Base-by-base conservation (phyloP, 2,329 filamentous ascomycete genomes). In the Aspergillus ibericus region DNA sequence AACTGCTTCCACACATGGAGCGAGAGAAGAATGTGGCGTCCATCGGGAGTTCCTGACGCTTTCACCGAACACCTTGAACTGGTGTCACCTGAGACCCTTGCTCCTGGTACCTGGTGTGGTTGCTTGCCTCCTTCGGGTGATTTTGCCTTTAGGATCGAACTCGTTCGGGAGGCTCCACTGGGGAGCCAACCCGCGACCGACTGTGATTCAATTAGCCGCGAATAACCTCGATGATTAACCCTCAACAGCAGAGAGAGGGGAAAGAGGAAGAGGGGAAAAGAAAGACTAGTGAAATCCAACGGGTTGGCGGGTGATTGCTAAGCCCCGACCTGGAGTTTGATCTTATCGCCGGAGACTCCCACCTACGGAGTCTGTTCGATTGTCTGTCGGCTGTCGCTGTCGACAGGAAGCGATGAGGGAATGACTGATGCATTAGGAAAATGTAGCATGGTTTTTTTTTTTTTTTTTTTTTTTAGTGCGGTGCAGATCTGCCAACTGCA, bases 401-500 rank as follows among this genome's bases (percentile, higher is more conserved):
- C 29, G 8, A 32, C 9, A 32, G 44, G 22, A 27, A n/a, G 25
- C 3, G n/a, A 47, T 16, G n/a, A 8, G 27, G 3, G 25, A 25
- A 52, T 52, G 49, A 29, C 35, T 20, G 50, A 25, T 47, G 15
- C 29, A 32, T 10, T 32, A 32, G 29, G 29, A 32, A 32, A 10
- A 32, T 32, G 29, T 32, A 32, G 27, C 6, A 29, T 29, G 27
- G 27, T 5, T 5, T 48, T 49, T 44, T 49, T 22, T 49, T 53
- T 22, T 32, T 20, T 38, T 25, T 16, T 15, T 34, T 53, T 38
- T 47, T 9, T 13, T 20, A 29, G 20, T 16, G 22, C 25, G 22
- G 32, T 60, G 59, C 56, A 59, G 56, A 59, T 59, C 59, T 50
- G 53, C 49, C 56, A 54, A 40, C 29, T 34, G 16, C n/a, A 44